Evolutionary conservation across 306 rosid species (phyloP).

Genomic region (Glycine latifolia): DNA sequence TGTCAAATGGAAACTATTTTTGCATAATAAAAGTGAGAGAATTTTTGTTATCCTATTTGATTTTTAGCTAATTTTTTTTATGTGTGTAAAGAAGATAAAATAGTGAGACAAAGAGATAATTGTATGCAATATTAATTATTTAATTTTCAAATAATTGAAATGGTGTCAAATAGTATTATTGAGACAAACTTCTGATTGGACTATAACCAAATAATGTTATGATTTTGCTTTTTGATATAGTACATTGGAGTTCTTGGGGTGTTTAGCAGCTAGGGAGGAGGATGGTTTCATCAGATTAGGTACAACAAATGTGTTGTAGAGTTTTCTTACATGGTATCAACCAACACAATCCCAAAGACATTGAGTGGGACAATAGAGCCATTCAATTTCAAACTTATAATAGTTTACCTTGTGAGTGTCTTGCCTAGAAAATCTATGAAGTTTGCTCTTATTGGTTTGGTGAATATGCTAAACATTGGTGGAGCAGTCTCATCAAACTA

Average conservation of each 20-base stretch:
- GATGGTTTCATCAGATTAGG: constrained; percentile 78
- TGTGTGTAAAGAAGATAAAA: background rate
- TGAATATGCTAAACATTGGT: constrained; percentile 87
- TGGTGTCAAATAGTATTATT: no score
- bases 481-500: no score
- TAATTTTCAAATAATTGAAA: background rate
- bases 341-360: constrained; percentile 67
- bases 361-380: constrained; percentile 97
- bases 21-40: no score
- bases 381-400: constrained; percentile 85
- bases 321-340: constrained; percentile 64
- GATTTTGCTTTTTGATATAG: constrained; percentile 43
- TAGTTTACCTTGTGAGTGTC: constrained; percentile 66
- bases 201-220: constrained; percentile 10
- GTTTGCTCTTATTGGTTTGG: constrained; percentile 86
- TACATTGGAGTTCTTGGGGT: constrained; percentile 88
- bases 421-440: constrained; percentile 54
- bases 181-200: no score
- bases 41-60: background rate
- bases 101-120: background rate
- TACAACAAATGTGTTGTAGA: constrained; percentile 74
- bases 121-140: background rate
- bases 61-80: no score
- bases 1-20: no score
- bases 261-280: constrained; percentile 97